Conservation (phyloP, 208 protist species). For the Wallacemonas sp. region DNA sequence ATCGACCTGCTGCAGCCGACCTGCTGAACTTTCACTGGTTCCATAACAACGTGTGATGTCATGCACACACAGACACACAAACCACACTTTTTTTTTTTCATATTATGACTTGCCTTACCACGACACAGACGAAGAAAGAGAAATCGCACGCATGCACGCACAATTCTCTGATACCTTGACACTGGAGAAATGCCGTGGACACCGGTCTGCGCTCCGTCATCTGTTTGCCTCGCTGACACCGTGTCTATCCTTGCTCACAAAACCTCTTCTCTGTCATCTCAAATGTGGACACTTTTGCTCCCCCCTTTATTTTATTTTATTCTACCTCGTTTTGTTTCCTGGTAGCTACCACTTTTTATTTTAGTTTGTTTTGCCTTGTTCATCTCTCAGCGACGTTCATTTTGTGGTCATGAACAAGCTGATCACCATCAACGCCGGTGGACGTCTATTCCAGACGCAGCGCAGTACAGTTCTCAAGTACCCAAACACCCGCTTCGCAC, state of each 20-base stretch:
- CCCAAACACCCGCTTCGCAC: conserved; percentile 65
- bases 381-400: background rate
- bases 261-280: too few relatives aligned
- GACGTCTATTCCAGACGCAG: conserved; percentile 62
- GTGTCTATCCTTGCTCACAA: too few relatives aligned
- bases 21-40: conserved; percentile 37
- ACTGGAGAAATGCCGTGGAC: background rate
- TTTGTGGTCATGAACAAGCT: too few relatives aligned
- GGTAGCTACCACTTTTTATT: background rate
- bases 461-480: conserved; percentile 65
- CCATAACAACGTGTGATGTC: conserved; percentile 6
- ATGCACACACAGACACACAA: too few relatives aligned
- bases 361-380: background rate
- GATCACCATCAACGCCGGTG: conserved; percentile 63
- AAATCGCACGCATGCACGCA: too few relatives aligned
- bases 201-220: too few relatives aligned
- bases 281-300: background rate
- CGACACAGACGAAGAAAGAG: too few relatives aligned
- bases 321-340: background rate
- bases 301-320: background rate
- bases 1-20: conserved; percentile 28
- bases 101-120: too few relatives aligned
- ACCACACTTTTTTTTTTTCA: conserved; percentile 10
- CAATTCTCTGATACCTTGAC: too few relatives aligned
- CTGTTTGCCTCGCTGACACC: too few relatives aligned